A percentile compares a stretch with the other conserved stretches of the same genome.
Conservation (phyloP, 1,139 yeast species). For the Hanseniaspora gamundiae region DNA sequence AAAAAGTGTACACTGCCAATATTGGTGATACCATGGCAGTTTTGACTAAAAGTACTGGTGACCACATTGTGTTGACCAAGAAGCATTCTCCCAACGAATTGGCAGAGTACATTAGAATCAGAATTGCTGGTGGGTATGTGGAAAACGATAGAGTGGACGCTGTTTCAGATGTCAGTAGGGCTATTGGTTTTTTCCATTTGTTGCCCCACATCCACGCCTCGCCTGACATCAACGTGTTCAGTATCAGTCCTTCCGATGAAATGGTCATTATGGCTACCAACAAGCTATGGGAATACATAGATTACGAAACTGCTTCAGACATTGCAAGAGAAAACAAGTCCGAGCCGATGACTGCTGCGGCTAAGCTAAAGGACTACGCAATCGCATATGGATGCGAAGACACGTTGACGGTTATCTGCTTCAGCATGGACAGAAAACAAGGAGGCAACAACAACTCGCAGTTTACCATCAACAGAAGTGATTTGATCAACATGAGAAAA, state of each 20-base stretch:
- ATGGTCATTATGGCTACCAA: conserved; percentile 78
- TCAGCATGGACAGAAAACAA: conserved; percentile 41
- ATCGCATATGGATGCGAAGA: conserved; percentile 82
- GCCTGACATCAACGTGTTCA: conserved; percentile 59
- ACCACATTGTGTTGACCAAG: conserved; percentile 56
- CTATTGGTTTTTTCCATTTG: conserved; percentile 79
- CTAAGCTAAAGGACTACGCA: conserved; percentile 86
- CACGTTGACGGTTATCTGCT: conserved; percentile 73
- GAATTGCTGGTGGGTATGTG: conserved; percentile 87
- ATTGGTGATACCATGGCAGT: conserved; percentile 86
- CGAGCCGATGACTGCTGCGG: conserved; percentile 88
- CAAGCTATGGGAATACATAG: conserved; percentile 74
- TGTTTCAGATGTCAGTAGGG: conserved; percentile 70
- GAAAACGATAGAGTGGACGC: conserved; percentile 83
- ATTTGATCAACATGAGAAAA: conserved; percentile 30
- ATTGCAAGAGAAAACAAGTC: conserved; percentile 71
- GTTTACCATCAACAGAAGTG: conserved; percentile 22
- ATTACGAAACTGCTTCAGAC: conserved; percentile 82
- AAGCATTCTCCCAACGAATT: conserved; percentile 78
- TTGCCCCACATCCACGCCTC: conserved; percentile 86
- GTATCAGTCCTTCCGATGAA: conserved; percentile 62
- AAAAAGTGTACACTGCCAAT: conserved; percentile 67
- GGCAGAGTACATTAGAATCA: conserved; percentile 71
- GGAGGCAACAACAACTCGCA: conserved; percentile 34
- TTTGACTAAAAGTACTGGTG: conserved; percentile 71